Evolutionary conservation across 1,284 basidiomycete genomes (phyloP), one percentile per base, ranked within the genome.

Genomic region (Cystobasidium slooffiae): DNA sequence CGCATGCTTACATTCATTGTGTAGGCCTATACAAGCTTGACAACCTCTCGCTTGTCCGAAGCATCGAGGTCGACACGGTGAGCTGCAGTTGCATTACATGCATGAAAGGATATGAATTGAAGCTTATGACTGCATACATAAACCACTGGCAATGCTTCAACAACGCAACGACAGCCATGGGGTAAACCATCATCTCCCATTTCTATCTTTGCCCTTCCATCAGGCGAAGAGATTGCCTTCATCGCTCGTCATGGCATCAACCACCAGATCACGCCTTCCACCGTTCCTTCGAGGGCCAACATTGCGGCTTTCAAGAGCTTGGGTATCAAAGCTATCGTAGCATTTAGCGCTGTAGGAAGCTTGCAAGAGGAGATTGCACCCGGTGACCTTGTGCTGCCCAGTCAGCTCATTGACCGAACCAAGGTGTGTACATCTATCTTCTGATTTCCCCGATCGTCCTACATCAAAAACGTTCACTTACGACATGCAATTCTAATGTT

Each of bases 271-370:
- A 83, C 87, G 20, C 94, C 94, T 2, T 90, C 91, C 14, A 83
- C 87, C 56, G 90, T 97, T 0, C 94, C 94, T 51, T 84, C 86
- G 1, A 89, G 92, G 65, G 96, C 95, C 77, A 98, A 99, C 86
- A 95, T 98, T 81, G 91, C 95, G 16, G 95, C 95, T 0, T 87
- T 98, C 78, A 98, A 98, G 84, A 89, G 88, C 66, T 86, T 99
- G 77, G 96, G 96, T 66, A 92, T 94, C 16, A 88, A 90, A 76
- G 91, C 90, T 52, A 88, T 99, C 80, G 86, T 98, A 76, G 94
- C 95, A 1, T 99, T 99, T 85, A 92, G 90, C 18, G 96, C 96
- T 8, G 96, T 99, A 55, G 96, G 96, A 47, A 94, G 92, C n/a
- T 87, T 99, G 53, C 87, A 93, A 58, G 96, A 99, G 83, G 94